Evolutionary conservation across 768 basidiomycete species (phyloP), one percentile per base, ranked within the genome.

Genomic region (Lactarius pseudohatsudake): DNA sequence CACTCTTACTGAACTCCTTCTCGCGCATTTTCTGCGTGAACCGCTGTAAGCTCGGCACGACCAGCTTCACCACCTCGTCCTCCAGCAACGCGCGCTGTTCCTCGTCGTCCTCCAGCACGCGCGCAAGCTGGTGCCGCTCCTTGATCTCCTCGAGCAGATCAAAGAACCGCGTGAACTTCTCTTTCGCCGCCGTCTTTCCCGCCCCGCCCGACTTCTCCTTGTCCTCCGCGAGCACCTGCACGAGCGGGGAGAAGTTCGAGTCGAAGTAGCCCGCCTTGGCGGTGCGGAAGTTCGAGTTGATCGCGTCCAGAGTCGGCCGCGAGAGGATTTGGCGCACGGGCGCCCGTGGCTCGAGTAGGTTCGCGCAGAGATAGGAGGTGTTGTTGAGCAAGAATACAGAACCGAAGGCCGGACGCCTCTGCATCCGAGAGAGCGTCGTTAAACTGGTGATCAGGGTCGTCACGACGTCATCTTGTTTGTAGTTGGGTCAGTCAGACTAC

Each of bases 211-310:
- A 28, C 50, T 84, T 85, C 36, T 76, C 80, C 59, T 75, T 76
- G 77, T 86, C 78, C 78, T 84, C 74, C 76, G 81, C 76, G 62
- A 85, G 76, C 22, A 82, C 71, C 64, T 90, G 88, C 79, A 94
- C 85, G 59, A 94, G 77, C 13, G 90, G 88, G 8, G 87, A 86
- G 75, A 90, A 92, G 76, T 92, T 94, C 28, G 88, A 80, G 68
- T 93, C 92, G 66, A 92, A 92, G 76, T 94, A 94, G 4, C 81
- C 88, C 10, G 91, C 90, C 75, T 92, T 92, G 53, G 92, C 88
- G 0, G 86, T 92, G 43, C 91, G 86, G 78, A 87, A 91, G 66
- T 84, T 86, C 6, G 87, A 88, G 67, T 85, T 83, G 34, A 94
- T 80, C 22, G 80, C 69, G 26, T 91, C 89, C 55, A 83, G 78